Percentiles rank a stretch among this genome's conserved stretches.
phyloP scores from a whole-genome alignment of 306 rosid species.

The Rosa multiflora region DNA sequence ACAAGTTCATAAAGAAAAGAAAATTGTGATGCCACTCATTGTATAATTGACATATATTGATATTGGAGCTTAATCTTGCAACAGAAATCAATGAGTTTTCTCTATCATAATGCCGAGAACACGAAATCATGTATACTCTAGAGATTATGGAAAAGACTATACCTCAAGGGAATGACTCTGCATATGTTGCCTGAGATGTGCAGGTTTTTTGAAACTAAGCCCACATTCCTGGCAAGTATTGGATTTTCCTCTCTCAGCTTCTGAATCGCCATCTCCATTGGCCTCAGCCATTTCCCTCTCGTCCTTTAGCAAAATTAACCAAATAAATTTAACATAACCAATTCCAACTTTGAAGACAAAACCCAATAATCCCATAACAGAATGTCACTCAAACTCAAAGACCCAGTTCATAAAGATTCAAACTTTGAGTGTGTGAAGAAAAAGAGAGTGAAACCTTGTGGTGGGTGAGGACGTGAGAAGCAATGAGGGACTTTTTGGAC shows the following conservation, averaged over 20 bases:
- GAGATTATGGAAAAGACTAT: no score
- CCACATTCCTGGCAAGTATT: conserved; percentile 65
- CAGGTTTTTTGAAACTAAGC: conserved; percentile 61
- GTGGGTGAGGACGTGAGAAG: conserved; percentile 50
- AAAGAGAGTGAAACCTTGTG: conserved; percentile 52
- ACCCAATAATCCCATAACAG: neutral
- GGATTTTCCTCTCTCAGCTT: conserved; percentile 18
- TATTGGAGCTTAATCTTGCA: no score
- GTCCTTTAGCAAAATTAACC: conserved; percentile 33
- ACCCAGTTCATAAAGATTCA: neutral
- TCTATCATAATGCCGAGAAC: no score
- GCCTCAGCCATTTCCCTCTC: conserved; percentile 36
- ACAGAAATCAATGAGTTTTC: no score
- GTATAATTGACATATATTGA: no score
- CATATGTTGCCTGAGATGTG: conserved; percentile 75
- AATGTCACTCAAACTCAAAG: neutral
- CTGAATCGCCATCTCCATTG: conserved; percentile 15
- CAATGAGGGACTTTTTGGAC: conserved; percentile 58
- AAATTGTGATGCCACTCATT: no score
- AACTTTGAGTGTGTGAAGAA: neutral
- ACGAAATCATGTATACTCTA: no score
- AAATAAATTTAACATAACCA: neutral
- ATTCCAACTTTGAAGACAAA: neutral
- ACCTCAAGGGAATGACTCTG: conserved; percentile 76
- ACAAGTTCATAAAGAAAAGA: no score